Percentiles rank a stretch among this genome's conserved stretches.
These are phyloP conservation scores for Noccaea caerulescens DNA, from an alignment of 345 rosid genomes.

Conservation along the genomic window DNA sequence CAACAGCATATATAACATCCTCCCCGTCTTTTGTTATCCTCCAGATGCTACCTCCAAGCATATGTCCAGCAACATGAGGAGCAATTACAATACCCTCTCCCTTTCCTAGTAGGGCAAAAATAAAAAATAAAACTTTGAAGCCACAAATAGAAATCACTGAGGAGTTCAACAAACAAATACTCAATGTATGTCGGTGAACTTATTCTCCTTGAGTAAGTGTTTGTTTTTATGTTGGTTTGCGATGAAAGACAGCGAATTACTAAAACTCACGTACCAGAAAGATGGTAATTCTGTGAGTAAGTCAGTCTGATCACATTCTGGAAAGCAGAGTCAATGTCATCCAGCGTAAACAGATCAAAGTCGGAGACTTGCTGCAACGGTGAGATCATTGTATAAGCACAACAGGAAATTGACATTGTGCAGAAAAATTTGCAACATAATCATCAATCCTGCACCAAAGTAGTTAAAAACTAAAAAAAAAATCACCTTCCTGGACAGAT, in stretches of 20 bases:
- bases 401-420: background rate
- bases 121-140: slow-evolving; percentile 2
- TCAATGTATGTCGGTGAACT: background rate
- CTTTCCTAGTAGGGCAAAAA: slow-evolving; percentile 56
- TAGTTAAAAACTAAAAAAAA: background rate
- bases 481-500: slow-evolving; percentile 77
- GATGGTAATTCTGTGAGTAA: slow-evolving; percentile 84
- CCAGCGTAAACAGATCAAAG: slow-evolving; percentile 87
- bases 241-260: background rate
- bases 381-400: slow-evolving; percentile 27
- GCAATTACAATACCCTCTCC: slow-evolving; percentile 97
- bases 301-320: slow-evolving; percentile 84
- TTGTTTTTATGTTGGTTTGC: background rate
- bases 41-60: slow-evolving; percentile 95
- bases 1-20: slow-evolving; percentile 96
- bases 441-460: background rate
- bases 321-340: slow-evolving; percentile 92
- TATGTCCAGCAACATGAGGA: slow-evolving; percentile 97
- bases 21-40: slow-evolving; percentile 98
- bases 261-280: slow-evolving; percentile 61
- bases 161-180: background rate
- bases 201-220: background rate
- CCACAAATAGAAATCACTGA: background rate
- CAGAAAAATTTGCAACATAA: background rate
- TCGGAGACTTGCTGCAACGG: slow-evolving; percentile 88